phyloP scores from a whole-genome alignment of 768 basidiomycete genomes.

The Mrakia frigida region DNA sequence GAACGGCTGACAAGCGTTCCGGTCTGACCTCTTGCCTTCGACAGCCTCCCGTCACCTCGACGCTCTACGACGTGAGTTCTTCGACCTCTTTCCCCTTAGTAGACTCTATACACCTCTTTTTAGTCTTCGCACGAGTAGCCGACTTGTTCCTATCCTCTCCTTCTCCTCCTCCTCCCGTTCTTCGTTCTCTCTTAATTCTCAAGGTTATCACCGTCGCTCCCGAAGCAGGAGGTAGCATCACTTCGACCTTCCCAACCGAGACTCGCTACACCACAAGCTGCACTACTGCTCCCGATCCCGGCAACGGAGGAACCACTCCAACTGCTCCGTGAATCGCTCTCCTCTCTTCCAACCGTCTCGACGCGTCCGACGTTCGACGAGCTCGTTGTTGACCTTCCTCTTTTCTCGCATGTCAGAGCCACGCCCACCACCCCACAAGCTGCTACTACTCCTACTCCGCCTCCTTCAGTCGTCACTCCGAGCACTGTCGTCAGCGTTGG shows the following conservation, averaged over 20 bases:
- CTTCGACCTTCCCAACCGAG: neutral
- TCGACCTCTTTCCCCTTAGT: too few species aligned
- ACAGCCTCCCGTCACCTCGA: neutral
- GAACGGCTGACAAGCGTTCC: too few species aligned
- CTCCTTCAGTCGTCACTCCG: neutral
- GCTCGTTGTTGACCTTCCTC: neutral
- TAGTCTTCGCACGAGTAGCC: too few species aligned
- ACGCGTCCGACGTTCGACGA: neutral
- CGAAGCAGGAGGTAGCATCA: neutral
- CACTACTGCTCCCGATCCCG: neutral
- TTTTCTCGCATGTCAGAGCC: neutral
- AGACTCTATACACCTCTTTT: too few species aligned
- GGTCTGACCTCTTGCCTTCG: too few species aligned
- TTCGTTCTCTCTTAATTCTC: too few species aligned
- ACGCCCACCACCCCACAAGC: neutral
- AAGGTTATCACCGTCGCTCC: neutral
- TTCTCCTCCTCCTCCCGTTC: too few species aligned
- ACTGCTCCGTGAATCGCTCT: neutral
- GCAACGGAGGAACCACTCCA: neutral
- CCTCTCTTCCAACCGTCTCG: neutral
- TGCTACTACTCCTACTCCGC: neutral
- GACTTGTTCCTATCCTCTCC: too few species aligned
- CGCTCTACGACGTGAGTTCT: neutral
- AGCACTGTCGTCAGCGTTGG: neutral
- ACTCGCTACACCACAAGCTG: constrained; percentile 3